Base-by-base conservation (phyloP, 176 grass and related monocot genomes). In the Zoysia japonica region DNA sequence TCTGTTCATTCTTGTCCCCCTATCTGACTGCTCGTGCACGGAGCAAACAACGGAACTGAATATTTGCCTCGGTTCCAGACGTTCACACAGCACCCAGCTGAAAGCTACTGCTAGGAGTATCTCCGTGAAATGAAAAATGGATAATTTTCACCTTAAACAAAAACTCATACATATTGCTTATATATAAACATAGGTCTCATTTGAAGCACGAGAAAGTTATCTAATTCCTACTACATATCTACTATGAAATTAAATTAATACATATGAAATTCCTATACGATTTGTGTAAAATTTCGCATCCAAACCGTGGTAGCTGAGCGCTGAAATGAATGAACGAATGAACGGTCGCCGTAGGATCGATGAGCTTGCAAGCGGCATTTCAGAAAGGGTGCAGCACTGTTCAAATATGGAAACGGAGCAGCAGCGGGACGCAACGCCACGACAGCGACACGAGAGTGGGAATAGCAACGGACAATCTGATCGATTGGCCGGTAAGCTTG, bases 401-500 rank as follows among this genome's bases (percentile, higher is more conserved):
- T 48, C 81, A 88, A 71, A 84, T 80, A 84, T 88, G 65, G 87
- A 75, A 84, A 70, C 77, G 40, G 76, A 52, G 61, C 42, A 35
- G 35, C 59, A 36, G 57, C 60, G 79, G 71, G 53, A 79, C 37
- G 63, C 80, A 57, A 63, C 64, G 4, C 70, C 61, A 60, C 50
- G 87, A 90, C 77, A 82, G 68, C 12, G 91, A 93, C 91, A 59
- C 41, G 36, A 90, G 87, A 82, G 82, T 19, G 78, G 62, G 81
- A 88, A 79, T 80, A 78, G 91, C 2, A 90, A 85, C 63, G 79
- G 55, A 79, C 91, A 93, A 85, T 90, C 42, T 75, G 87, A 17
- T 47, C n/a, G 60, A 48, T 45, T 38, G 64, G 40, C 35, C n/a
- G 20, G 13, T 61, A 36, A 61, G 59, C 59, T 9, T 70, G 47